Percentiles rank a stretch among this genome's conserved stretches.
Conservation (phyloP, 805 yeast species). For the Huiozyma naganishii region DNA sequence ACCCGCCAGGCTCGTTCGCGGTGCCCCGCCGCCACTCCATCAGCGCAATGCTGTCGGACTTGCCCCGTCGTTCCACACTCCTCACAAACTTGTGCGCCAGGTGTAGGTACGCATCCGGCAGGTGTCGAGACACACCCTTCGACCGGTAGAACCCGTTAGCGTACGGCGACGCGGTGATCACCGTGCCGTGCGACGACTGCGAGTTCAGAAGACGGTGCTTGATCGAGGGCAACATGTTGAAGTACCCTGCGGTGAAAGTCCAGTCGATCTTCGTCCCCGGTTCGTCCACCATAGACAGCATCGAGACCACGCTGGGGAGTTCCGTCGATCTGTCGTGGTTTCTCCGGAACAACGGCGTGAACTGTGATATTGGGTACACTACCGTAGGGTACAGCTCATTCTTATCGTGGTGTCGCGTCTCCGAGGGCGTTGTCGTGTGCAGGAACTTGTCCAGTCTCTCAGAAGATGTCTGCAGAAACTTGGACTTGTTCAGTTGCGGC, state of each 20-base stretch:
- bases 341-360: conserved; percentile 64
- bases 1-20: conserved; percentile 72
- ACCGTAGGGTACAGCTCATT: conserved; percentile 25
- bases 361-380: conserved; percentile 86
- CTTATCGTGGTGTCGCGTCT: conserved; percentile 14
- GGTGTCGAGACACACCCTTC: conserved; percentile 63
- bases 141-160: conserved; percentile 91
- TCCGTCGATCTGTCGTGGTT: conserved; percentile 62
- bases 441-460: conserved; percentile 48
- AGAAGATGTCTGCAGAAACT: conserved; percentile 49
- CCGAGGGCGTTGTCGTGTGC: conserved; percentile 1
- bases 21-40: conserved; percentile 83
- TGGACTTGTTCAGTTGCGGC: conserved; percentile 42
- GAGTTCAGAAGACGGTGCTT: conserved; percentile 47
- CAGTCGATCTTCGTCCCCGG: conserved; percentile 36
- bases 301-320: conserved; percentile 52
- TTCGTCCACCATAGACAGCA: conserved; percentile 44
- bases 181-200: conserved; percentile 35
- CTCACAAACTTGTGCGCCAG: conserved; percentile 60
- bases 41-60: conserved; percentile 36
- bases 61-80: conserved; percentile 34
- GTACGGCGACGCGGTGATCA: conserved; percentile 85
- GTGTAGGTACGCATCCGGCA: conserved; percentile 81
- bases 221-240: conserved; percentile 76
- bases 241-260: conserved; percentile 94